A percentile compares a stretch with the other conserved stretches of the same genome.
Evolutionary conservation across 2,329 filamentous ascomycete species (phyloP).

Genomic region (Fusarium luffae): DNA sequence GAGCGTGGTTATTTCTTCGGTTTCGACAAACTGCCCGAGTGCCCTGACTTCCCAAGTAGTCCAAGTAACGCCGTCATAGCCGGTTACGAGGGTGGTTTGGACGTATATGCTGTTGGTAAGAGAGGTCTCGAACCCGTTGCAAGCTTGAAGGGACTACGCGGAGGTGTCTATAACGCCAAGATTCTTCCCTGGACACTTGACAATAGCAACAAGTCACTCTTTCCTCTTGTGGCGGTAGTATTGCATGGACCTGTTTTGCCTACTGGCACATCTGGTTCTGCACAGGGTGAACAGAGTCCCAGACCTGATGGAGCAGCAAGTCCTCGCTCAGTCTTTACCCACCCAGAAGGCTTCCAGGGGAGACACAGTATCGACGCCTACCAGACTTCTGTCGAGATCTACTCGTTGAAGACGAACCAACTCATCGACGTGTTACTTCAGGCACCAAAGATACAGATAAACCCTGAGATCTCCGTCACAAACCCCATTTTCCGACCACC

Average conservation of each 20-base stretch:
- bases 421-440: conserved; percentile 79
- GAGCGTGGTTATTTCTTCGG: conserved; percentile 81
- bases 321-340: conserved; percentile 54
- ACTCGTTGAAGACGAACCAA: conserved; percentile 81
- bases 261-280: conserved; percentile 49
- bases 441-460: conserved; percentile 70
- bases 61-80: conserved; percentile 76
- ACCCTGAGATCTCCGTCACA: conserved; percentile 63
- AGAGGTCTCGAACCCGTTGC: conserved; percentile 76
- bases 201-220: conserved; percentile 64
- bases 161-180: conserved; percentile 84
- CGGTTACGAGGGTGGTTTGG: conserved; percentile 82
- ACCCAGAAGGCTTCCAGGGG: conserved; percentile 51
- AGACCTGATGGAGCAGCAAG: conserved; percentile 57
- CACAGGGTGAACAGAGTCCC: conserved; percentile 53
- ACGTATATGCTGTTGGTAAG: conserved; percentile 78
- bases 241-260: conserved; percentile 80
- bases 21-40: conserved; percentile 76
- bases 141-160: conserved; percentile 79
- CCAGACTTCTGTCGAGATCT: conserved; percentile 89
- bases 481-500: conserved; percentile 76
- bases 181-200: conserved; percentile 76
- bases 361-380: conserved; percentile 68
- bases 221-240: conserved; percentile 82
- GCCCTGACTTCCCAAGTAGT: conserved; percentile 51